Conservation (phyloP, 495 filamentous ascomycete species). For the Mycothermus thermophilus region DNA sequence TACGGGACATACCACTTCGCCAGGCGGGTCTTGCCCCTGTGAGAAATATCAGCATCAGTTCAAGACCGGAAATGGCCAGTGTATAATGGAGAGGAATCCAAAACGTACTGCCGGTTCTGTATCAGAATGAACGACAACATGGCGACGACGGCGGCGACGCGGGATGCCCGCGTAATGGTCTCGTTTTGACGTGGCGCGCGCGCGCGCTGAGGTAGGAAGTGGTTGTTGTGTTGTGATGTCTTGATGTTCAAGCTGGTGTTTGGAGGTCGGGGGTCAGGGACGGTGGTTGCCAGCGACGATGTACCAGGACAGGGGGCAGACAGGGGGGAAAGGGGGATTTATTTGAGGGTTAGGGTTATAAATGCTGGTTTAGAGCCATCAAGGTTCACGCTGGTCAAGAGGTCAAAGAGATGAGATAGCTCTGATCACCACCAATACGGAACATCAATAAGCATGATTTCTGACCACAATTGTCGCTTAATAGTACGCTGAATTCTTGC, state of each 20-base stretch:
- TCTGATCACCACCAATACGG: too few relatives aligned
- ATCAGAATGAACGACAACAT: constrained; percentile 91
- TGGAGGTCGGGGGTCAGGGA: neutral
- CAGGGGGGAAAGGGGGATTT: too few relatives aligned
- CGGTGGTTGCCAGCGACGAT: neutral
- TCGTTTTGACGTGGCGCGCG: too few relatives aligned
- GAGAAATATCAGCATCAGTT: neutral
- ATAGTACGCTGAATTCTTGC: too few relatives aligned
- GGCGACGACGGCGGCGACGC: constrained; percentile 6
- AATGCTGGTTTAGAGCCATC: too few relatives aligned
- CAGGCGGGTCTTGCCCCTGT: constrained; percentile 91
- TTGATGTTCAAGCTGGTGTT: constrained; percentile 1
- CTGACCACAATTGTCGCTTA: too few relatives aligned
- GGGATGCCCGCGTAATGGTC: constrained; percentile 1
- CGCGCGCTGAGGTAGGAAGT: too few relatives aligned
- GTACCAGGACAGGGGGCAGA: too few relatives aligned
- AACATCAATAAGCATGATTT: too few relatives aligned
- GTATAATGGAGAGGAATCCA: neutral
- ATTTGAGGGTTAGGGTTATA: too few relatives aligned
- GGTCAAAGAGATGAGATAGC: too few relatives aligned
- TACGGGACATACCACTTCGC: constrained; percentile 99
- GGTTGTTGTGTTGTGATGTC: constrained; percentile 4
- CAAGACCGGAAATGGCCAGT: neutral
- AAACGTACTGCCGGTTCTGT: constrained; percentile 77
- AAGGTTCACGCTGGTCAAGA: too few relatives aligned